Percentiles rank a stretch among this genome's conserved stretches.
Evolutionary conservation across 495 filamentous ascomycete genomes (phyloP).

Genomic region (Talaromyces trachyspermus): DNA sequence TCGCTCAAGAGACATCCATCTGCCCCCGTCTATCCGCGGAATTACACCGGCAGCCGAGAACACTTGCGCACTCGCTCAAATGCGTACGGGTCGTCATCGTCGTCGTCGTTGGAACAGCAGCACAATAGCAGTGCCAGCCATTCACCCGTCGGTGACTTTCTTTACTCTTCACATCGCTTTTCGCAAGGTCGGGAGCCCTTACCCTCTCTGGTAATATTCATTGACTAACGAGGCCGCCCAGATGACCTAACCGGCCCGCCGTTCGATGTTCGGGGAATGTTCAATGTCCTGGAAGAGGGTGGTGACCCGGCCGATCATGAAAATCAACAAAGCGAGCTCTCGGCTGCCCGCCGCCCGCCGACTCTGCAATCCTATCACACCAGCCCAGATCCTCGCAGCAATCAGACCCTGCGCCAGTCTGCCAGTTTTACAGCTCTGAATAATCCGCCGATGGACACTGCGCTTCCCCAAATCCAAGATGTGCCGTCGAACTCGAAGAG

Average conservation of each 20-base stretch:
- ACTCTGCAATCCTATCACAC: conserved; percentile 49
- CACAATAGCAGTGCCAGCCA: conserved; percentile 28
- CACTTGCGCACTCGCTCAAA: conserved; percentile 44
- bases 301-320: conserved; percentile 45
- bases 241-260: conserved; percentile 66
- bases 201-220: conserved; percentile 37
- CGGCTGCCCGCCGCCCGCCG: conserved; percentile 38
- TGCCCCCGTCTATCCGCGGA: conserved; percentile 50
- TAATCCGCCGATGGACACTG: conserved; percentile 53
- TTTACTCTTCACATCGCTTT: conserved; percentile 23
- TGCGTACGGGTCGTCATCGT: conserved; percentile 46
- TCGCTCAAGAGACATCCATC: conserved; percentile 63
- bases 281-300: conserved; percentile 56
- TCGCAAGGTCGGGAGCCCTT: conserved; percentile 28
- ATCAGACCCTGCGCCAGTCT: conserved; percentile 61
- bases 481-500: conserved; percentile 56
- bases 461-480: conserved; percentile 37
- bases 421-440: conserved; percentile 64
- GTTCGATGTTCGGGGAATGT: conserved; percentile 61
- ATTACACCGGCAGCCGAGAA: conserved; percentile 36
- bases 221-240: conserved; percentile 50
- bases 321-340: conserved; percentile 19
- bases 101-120: conserved; percentile 38
- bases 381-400: conserved; percentile 50
- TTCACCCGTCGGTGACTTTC: conserved; percentile 42